A percentile compares a stretch with the other conserved stretches of the same genome.
These are phyloP conservation scores for Mortierella sp. DNA, from an alignment of 371 early-diverging fungal genomes.

Conservation along the genomic window DNA sequence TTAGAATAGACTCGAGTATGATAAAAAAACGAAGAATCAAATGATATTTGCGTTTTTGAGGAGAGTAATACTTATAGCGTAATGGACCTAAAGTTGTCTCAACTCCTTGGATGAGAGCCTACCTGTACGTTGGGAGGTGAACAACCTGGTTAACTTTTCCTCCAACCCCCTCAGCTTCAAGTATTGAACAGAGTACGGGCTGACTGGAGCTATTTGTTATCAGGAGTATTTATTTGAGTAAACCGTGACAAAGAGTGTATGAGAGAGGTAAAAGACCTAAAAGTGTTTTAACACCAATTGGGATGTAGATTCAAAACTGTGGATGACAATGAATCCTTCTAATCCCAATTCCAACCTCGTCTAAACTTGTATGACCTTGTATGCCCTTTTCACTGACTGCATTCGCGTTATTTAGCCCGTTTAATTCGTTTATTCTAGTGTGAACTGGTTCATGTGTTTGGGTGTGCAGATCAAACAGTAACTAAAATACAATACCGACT, in stretches of 20 bases:
- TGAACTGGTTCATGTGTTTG: slow-evolving; percentile 1
- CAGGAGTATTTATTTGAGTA: background rate
- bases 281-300: too few species aligned
- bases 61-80: too few species aligned
- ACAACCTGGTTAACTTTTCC: background rate
- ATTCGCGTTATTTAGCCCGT: background rate
- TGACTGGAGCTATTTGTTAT: background rate
- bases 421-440: slow-evolving; percentile 7
- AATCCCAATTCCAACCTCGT: slow-evolving; percentile 11
- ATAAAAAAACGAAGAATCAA: too few species aligned
- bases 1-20: too few species aligned
- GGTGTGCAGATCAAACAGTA: background rate
- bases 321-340: background rate
- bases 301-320: background rate
- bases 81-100: background rate
- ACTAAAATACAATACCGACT: background rate
- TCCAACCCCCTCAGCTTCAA: slow-evolving; percentile 1
- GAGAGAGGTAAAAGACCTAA: background rate
- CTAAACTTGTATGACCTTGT: background rate
- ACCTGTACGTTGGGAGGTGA: background rate
- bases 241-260: background rate
- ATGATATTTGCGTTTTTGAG: too few species aligned
- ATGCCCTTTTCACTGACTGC: background rate
- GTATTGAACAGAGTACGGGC: background rate
- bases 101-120: background rate